Conservation (phyloP, 225 moss, liverwort and hornwort genomes). For the Straminergon stramineum region DNA sequence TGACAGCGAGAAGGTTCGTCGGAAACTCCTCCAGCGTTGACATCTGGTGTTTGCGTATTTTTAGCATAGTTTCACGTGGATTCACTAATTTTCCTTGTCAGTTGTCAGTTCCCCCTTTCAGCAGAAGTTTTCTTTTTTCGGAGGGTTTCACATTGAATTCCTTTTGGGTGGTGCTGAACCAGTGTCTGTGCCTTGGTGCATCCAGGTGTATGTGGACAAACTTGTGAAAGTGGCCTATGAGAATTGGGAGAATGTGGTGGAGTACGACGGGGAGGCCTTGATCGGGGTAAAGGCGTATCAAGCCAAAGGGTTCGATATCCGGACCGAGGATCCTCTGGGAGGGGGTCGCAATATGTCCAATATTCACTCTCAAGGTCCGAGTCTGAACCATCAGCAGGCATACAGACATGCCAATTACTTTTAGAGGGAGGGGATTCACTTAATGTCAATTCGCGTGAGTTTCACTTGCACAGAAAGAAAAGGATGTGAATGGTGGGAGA, state of each 20-base stretch:
- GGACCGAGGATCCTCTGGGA: slow-evolving; percentile 35
- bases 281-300: slow-evolving; percentile 45
- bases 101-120: neutral
- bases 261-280: slow-evolving; percentile 51
- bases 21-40: neutral
- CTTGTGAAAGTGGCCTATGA: slow-evolving; percentile 52
- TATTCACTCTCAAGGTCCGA: slow-evolving; percentile 39
- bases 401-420: slow-evolving; percentile 30
- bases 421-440: neutral
- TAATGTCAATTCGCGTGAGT: slow-evolving; percentile 15
- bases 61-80: neutral
- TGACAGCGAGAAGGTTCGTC: slow-evolving; percentile 38
- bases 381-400: slow-evolving; percentile 38
- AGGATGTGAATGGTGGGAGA: slow-evolving; percentile 2
- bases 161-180: neutral
- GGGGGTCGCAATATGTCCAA: slow-evolving; percentile 21
- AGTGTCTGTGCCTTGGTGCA: neutral
- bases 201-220: slow-evolving; percentile 47
- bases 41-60: neutral
- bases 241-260: slow-evolving; percentile 61
- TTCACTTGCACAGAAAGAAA: slow-evolving; percentile 8
- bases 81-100: neutral
- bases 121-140: neutral
- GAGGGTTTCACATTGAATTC: neutral
- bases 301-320: slow-evolving; percentile 36